Conservation (phyloP, 371 early-diverging fungal genomes). For the Mortierella sp. region DNA sequence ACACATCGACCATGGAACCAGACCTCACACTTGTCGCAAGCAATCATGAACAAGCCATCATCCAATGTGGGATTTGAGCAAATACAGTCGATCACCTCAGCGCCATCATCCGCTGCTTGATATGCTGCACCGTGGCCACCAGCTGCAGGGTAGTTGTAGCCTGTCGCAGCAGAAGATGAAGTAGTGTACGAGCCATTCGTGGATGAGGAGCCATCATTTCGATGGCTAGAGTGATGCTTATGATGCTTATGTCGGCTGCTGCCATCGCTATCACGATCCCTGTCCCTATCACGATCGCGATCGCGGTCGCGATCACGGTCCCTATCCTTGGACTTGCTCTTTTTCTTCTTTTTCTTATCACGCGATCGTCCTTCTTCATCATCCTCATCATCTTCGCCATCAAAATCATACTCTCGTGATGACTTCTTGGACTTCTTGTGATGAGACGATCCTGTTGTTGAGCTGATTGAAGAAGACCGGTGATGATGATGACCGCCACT, state of each 20-base stretch:
- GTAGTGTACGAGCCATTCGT: slow-evolving; percentile 14
- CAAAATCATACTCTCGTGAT: slow-evolving; percentile 46
- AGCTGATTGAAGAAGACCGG: slow-evolving; percentile 32
- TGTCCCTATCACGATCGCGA: slow-evolving; percentile 31
- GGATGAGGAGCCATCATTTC: slow-evolving; percentile 17
- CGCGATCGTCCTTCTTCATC: slow-evolving; percentile 28
- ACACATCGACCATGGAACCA: slow-evolving; percentile 88
- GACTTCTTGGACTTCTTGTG: slow-evolving; percentile 49
- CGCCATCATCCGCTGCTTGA: slow-evolving; percentile 18
- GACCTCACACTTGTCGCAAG: slow-evolving; percentile 79
- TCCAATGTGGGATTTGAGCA: slow-evolving; percentile 76
- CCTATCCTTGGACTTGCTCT: slow-evolving; percentile 52
- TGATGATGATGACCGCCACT: slow-evolving; percentile 24
- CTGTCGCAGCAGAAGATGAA: not conserved
- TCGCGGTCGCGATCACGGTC: slow-evolving; percentile 43
- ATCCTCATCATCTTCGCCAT: slow-evolving; percentile 34
- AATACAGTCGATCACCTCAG: slow-evolving; percentile 74
- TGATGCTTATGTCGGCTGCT: slow-evolving; percentile 36
- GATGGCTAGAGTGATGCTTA: slow-evolving; percentile 37
- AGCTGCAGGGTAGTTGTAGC: slow-evolving; percentile 5
- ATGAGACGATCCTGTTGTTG: slow-evolving; percentile 41
- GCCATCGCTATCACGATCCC: slow-evolving; percentile 15
- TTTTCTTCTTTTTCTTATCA: slow-evolving; percentile 57
- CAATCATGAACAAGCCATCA: slow-evolving; percentile 84
- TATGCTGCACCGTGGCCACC: not conserved